These are phyloP conservation scores for Lipomyces sp. DNA, from an alignment of 805 yeast genomes.

Conservation along the genomic window DNA sequence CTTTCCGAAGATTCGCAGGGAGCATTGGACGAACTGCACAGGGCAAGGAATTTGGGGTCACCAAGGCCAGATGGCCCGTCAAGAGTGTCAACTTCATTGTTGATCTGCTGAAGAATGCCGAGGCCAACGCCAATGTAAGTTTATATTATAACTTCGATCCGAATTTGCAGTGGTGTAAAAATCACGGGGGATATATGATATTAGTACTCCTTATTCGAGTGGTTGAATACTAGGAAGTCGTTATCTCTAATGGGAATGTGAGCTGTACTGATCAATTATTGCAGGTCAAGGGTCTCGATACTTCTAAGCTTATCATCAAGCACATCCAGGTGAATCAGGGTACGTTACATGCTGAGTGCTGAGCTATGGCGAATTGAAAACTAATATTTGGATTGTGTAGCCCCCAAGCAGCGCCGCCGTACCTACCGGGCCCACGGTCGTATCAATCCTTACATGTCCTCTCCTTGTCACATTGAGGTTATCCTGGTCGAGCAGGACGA, in stretches of 20 bases:
- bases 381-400: slow-evolving; percentile 45
- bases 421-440: slow-evolving; percentile 99
- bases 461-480: slow-evolving; percentile 99
- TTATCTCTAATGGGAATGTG: neutral
- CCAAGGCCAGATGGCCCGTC: slow-evolving; percentile 99
- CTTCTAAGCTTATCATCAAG: slow-evolving; percentile 88
- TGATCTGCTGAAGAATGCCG: slow-evolving; percentile 95
- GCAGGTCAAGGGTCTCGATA: slow-evolving; percentile 91
- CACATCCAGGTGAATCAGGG: slow-evolving; percentile 99
- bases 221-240: neutral
- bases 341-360: slow-evolving; percentile 7
- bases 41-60: slow-evolving; percentile 99
- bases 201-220: neutral
- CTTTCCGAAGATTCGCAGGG: slow-evolving; percentile 97
- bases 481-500: slow-evolving; percentile 94
- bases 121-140: slow-evolving; percentile 87
- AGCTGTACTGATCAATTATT: slow-evolving; percentile 39
- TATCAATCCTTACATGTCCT: slow-evolving; percentile 98
- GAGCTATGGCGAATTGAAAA: too few relatives aligned
- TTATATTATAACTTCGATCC: neutral
- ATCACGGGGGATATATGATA: neutral
- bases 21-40: slow-evolving; percentile 99
- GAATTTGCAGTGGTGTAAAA: neutral
- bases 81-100: slow-evolving; percentile 95
- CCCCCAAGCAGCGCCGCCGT: slow-evolving; percentile 99